Evolutionary conservation across 2,329 filamentous ascomycete species (phyloP).

Genomic region (Metarhizium guizhouense): DNA sequence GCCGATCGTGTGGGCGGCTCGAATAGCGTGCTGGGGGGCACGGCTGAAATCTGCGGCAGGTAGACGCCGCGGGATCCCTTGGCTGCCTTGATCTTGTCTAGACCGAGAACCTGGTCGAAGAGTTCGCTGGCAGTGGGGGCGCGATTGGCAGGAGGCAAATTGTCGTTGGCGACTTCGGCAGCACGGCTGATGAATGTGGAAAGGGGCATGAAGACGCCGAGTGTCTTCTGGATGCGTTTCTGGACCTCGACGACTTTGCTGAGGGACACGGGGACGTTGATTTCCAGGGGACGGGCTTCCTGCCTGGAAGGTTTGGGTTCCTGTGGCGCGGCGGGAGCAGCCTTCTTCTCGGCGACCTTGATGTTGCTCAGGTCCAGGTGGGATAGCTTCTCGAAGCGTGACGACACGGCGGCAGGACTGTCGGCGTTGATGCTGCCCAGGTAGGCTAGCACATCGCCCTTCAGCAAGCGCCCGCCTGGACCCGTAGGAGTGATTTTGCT

Average conservation of each 20-base stretch:
- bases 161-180: conserved; percentile 77
- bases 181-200: conserved; percentile 83
- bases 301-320: conserved; percentile 31
- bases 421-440: conserved; percentile 67
- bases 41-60: conserved; percentile 59
- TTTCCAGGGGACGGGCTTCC: conserved; percentile 40
- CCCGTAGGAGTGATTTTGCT: conserved; percentile 80
- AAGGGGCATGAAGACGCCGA: conserved; percentile 74
- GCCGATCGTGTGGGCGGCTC: conserved; percentile 19
- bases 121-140: conserved; percentile 66
- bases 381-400: conserved; percentile 62
- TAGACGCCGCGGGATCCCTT: conserved; percentile 54
- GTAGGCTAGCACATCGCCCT: conserved; percentile 91
- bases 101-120: conserved; percentile 79
- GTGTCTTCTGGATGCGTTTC: conserved; percentile 64
- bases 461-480: conserved; percentile 79
- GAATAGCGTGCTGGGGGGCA: conserved; percentile 37
- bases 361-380: conserved; percentile 95
- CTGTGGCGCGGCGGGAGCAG: conserved; percentile 25
- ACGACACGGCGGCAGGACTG: conserved; percentile 62
- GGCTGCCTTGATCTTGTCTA: conserved; percentile 38
- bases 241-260: conserved; percentile 71
- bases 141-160: conserved; percentile 60
- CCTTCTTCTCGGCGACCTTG: conserved; percentile 58
- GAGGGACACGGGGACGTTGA: conserved; percentile 72